Percentiles rank a stretch among this genome's conserved stretches.
Conservation (phyloP, 2,329 filamentous ascomycete genomes). For the Fusarium cyanostomum region DNA sequence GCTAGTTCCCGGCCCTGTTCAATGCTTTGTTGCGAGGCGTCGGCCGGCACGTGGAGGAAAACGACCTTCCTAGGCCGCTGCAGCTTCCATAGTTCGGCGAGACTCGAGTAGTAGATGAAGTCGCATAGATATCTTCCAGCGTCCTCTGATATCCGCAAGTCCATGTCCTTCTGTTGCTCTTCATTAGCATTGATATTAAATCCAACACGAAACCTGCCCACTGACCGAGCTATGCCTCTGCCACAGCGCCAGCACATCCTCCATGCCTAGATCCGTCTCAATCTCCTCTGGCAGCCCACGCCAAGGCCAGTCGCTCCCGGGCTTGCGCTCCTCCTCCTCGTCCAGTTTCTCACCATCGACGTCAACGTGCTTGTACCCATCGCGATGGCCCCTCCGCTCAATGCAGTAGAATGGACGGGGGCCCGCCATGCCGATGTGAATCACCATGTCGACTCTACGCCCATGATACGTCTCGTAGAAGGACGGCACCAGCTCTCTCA, state of each 20-base stretch:
- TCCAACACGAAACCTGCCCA: background rate
- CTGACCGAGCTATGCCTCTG: constrained; percentile 60
- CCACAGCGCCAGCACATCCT: constrained; percentile 67
- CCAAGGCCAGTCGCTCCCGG: constrained; percentile 62
- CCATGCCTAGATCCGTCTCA: constrained; percentile 64
- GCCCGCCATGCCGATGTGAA: constrained; percentile 86
- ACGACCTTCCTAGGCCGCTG: constrained; percentile 62
- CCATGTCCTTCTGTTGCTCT: constrained; percentile 48
- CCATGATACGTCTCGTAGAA: constrained; percentile 62
- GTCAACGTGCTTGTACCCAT: constrained; percentile 76
- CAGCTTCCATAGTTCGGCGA: constrained; percentile 65
- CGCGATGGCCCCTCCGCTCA: constrained; percentile 75
- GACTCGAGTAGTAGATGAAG: constrained; percentile 78
- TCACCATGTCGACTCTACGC: constrained; percentile 67
- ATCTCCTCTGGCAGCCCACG: constrained; percentile 64
- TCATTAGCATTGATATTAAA: constrained; percentile 13
- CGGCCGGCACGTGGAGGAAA: constrained; percentile 78
- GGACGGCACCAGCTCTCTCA: constrained; percentile 69
- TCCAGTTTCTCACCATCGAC: constrained; percentile 71
- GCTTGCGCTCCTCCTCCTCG: constrained; percentile 61
- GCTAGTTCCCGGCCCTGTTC: constrained; percentile 61
- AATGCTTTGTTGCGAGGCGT: constrained; percentile 60
- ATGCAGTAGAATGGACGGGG: constrained; percentile 71
- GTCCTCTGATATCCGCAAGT: constrained; percentile 71
- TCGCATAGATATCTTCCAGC: constrained; percentile 80